These are phyloP conservation scores for Aspergillus udagawae DNA, from an alignment of 2,329 filamentous ascomycete species.

Conservation along the genomic window DNA sequence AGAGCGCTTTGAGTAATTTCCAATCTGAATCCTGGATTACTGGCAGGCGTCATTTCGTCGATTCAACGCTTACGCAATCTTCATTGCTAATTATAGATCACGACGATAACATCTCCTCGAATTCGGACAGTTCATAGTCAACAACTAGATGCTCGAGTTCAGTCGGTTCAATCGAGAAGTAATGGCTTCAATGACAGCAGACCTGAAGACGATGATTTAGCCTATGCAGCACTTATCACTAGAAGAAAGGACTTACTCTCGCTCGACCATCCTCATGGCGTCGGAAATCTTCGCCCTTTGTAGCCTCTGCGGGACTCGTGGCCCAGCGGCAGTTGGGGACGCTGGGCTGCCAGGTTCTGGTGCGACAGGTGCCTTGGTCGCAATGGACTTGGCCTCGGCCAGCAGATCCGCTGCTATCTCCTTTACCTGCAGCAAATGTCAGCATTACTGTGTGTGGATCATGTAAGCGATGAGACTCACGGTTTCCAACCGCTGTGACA, in stretches of 20 bases:
- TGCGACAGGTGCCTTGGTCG: constrained; percentile 23
- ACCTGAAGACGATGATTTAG: constrained; percentile 24
- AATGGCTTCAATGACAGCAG: constrained; percentile 42
- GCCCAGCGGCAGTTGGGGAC: constrained; percentile 25
- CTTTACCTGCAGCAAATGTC: constrained; percentile 33
- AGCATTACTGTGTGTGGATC: constrained; percentile 1
- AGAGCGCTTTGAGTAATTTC: neutral
- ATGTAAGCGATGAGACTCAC: constrained; percentile 25
- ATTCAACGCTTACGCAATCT: neutral
- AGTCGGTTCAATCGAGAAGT: constrained; percentile 39
- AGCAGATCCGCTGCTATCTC: constrained; percentile 35
- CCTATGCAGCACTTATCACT: neutral
- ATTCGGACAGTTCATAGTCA: neutral
- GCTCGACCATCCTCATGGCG: constrained; percentile 48
- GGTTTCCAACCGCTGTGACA: constrained; percentile 37
- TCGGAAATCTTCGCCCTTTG: constrained; percentile 45
- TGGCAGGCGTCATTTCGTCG: neutral
- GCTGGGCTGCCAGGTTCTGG: constrained; percentile 26
- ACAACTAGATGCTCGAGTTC: constrained; percentile 29
- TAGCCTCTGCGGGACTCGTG: constrained; percentile 38
- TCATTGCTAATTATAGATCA: neutral
- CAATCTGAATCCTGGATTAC: neutral
- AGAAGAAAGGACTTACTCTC: constrained; percentile 36
- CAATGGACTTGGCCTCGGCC: constrained; percentile 32
- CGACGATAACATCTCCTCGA: neutral